Percentiles rank a stretch among this genome's conserved stretches.
Evolutionary conservation across 163 green algal species (phyloP).

Genomic region (Chlamydomonas reinhardtii): DNA sequence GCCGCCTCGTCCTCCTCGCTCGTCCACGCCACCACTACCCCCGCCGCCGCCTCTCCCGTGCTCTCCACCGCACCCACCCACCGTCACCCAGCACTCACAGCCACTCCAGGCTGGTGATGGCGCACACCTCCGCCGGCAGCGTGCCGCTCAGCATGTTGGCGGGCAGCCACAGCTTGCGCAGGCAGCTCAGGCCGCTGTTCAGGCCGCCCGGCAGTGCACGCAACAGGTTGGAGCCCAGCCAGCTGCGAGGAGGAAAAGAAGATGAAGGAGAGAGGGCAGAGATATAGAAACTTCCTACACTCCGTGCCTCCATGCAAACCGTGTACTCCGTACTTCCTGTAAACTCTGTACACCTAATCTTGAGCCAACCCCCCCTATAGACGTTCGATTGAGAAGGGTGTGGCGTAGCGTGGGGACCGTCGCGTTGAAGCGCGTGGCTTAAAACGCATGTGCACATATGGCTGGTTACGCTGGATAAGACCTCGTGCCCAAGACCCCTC

Average conservation of each 20-base stretch:
- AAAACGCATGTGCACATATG: background rate
- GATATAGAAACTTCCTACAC: too few species aligned
- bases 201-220: slow-evolving; percentile 44
- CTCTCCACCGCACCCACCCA: background rate
- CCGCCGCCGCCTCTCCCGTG: too few species aligned
- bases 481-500: too few species aligned
- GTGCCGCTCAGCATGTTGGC: slow-evolving; percentile 52
- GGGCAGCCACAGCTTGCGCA: slow-evolving; percentile 62
- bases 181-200: slow-evolving; percentile 8
- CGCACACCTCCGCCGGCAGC: slow-evolving; percentile 49
- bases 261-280: background rate
- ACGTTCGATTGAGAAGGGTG: too few species aligned
- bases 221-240: slow-evolving; percentile 65
- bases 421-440: background rate
- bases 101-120: slow-evolving; percentile 57
- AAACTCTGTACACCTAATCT: too few species aligned
- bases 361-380: too few species aligned
- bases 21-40: too few species aligned
- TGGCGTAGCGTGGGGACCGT: too few species aligned
- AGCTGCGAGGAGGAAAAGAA: slow-evolving; percentile 25
- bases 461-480: too few species aligned
- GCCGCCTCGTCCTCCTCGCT: too few species aligned
- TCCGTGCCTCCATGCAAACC: too few species aligned
- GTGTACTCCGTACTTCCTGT: too few species aligned
- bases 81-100: slow-evolving; percentile 52